Base-by-base conservation (phyloP, 441 rosid genomes). In the Euphorbia celastroides region DNA sequence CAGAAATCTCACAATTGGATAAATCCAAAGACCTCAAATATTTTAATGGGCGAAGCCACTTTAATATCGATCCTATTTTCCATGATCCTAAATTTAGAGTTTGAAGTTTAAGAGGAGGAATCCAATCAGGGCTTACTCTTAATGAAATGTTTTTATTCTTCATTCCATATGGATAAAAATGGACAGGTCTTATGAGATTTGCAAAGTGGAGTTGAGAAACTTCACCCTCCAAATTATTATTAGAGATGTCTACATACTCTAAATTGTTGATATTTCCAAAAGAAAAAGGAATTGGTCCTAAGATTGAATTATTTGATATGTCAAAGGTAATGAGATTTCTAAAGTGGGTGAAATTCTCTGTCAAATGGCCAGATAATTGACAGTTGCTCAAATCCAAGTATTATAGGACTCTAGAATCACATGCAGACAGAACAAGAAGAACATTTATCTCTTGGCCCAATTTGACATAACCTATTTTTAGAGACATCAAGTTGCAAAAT, bases 291-390 rank as follows among this genome's bases (percentile, higher is more conserved):
- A 50, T 50, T 3, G 55, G 55, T n/a, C 22, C 55, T 2, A 25
- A 11, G 52, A 46, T 46, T 14, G n/a, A 46, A 46, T 46, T 46
- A 46, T 46, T 20, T 2, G 52, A 46, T 14, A 46, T 17, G 14
- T 14, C 17, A 46, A 50, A 19, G 7, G 5, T 17, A n/a, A 19
- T 11, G 1, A 50, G 25, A 52, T 62, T 61, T 34, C 20, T 50
- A 10, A 50, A 50, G 55, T 19, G 22, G 52, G 19, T 27, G 25
- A 61, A 31, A 41, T 38, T 5, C 22, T 38, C 32, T 4, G 52
- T 38, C 22, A 61, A 38, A 61, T 22, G 52, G 12, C 65, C 65
- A 61, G n/a, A 38, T 34, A 61, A 16, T 23, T 61, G 30, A 41
- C 65, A 61, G 5, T 20, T 0, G 5, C 2, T 1, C 9, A 50